These are phyloP conservation scores for Helicocarpus griseus DNA, from an alignment of 2,329 filamentous ascomycete species.

Conservation along the genomic window DNA sequence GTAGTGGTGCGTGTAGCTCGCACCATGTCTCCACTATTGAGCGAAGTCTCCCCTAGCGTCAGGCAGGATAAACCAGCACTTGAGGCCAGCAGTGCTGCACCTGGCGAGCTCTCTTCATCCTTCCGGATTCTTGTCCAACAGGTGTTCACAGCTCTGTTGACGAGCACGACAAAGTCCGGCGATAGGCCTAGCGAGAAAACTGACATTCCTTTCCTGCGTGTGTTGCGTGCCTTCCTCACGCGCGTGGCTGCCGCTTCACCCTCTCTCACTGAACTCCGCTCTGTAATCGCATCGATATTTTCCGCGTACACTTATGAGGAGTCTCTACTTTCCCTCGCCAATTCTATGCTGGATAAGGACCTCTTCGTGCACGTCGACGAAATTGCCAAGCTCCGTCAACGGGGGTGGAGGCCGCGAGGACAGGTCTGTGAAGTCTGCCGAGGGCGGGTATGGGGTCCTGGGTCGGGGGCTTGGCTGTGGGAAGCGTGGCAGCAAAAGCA, in stretches of 20 bases:
- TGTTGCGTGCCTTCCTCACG: constrained; percentile 79
- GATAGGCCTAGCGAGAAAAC: constrained; percentile 25
- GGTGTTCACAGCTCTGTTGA: constrained; percentile 77
- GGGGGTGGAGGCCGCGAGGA: constrained; percentile 79
- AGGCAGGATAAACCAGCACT: not conserved
- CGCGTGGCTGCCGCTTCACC: constrained; percentile 73
- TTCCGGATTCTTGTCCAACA: constrained; percentile 78
- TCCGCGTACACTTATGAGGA: constrained; percentile 93
- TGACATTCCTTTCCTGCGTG: constrained; percentile 73
- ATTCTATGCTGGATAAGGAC: constrained; percentile 76
- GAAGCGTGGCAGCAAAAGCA: constrained; percentile 65
- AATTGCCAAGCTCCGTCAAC: constrained; percentile 63
- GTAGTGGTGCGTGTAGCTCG: constrained; percentile 54
- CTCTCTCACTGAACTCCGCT: constrained; percentile 74
- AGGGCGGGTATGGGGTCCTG: constrained; percentile 77
- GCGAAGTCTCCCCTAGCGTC: not conserved
- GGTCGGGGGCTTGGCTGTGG: constrained; percentile 66
- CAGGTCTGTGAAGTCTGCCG: constrained; percentile 84
- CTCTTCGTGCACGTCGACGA: constrained; percentile 74
- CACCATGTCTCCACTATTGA: constrained; percentile 41
- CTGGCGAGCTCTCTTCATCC: constrained; percentile 49
- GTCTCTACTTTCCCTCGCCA: constrained; percentile 75
- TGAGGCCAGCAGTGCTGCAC: not conserved
- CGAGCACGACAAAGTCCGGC: constrained; percentile 39
- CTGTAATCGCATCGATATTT: constrained; percentile 81